phyloP scores from a whole-genome alignment of 495 filamentous ascomycete genomes.

The Immersiella caudata region DNA sequence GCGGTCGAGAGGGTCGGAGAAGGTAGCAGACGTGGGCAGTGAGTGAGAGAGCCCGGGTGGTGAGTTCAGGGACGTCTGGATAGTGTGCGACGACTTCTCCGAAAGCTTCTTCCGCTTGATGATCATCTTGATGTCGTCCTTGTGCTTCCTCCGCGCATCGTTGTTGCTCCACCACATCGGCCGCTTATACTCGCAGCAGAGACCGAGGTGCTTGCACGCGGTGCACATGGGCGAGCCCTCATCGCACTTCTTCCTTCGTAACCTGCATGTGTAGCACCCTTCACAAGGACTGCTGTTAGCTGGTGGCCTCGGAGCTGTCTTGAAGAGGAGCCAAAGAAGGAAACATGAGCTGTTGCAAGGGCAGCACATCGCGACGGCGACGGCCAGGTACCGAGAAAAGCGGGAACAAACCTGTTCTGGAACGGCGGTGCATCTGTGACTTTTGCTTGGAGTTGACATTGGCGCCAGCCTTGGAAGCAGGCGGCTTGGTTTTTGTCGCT shows the following conservation, averaged over 20 bases:
- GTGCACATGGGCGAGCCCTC: conserved; percentile 84
- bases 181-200: conserved; percentile 93
- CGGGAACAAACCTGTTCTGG: conserved; percentile 76
- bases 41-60: conserved; percentile 83
- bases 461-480: conserved; percentile 51
- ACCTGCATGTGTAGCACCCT: conserved; percentile 97
- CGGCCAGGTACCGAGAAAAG: conserved; percentile 8
- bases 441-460: conserved; percentile 62
- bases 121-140: conserved; percentile 93
- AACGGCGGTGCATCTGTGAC: conserved; percentile 86
- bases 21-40: conserved; percentile 76
- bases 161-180: conserved; percentile 96
- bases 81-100: conserved; percentile 71
- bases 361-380: conserved; percentile 1
- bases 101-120: conserved; percentile 95
- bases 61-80: conserved; percentile 59
- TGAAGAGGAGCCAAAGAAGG: conserved; percentile 2
- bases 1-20: conserved; percentile 70
- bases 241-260: conserved; percentile 97
- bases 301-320: conserved; percentile 10
- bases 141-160: conserved; percentile 80
- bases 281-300: conserved; percentile 35
- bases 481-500: conserved; percentile 56
- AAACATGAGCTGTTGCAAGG: not conserved
- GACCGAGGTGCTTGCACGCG: conserved; percentile 84